A percentile compares a stretch with the other conserved stretches of the same genome.
Evolutionary conservation across 257 asterid genomes (phyloP).

Genomic region (Ballota nigra): DNA sequence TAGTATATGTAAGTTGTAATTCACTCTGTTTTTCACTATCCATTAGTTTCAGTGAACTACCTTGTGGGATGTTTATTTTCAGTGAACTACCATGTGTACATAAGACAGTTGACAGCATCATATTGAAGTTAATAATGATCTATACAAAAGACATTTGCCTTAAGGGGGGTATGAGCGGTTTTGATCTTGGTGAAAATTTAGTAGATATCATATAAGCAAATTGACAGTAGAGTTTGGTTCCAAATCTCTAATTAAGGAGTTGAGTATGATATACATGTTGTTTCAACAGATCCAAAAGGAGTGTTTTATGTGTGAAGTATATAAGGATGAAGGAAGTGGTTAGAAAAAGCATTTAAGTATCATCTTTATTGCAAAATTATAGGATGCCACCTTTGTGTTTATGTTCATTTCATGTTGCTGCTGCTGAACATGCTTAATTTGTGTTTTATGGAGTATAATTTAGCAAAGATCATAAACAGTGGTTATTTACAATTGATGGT

Average conservation of each 20-base stretch:
- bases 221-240: neutral
- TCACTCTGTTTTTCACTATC: neutral
- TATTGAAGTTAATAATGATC: neutral
- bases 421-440: too few species aligned
- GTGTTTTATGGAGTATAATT: too few species aligned
- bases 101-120: neutral
- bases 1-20: neutral
- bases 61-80: neutral
- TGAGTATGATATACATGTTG: too few species aligned
- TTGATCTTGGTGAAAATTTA: neutral
- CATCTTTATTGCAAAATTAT: neutral
- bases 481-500: conserved; percentile 4
- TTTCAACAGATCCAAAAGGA: neutral
- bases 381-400: too few species aligned
- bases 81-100: neutral
- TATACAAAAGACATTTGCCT: neutral
- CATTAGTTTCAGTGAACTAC: neutral
- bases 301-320: too few species aligned
- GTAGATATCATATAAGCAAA: too few species aligned
- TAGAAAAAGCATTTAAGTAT: too few species aligned
- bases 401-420: neutral
- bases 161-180: neutral
- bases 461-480: neutral
- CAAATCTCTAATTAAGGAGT: neutral
- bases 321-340: too few species aligned